Evolutionary conservation across 192 early-diverging fungal genomes (phyloP).

Genomic region (Coemansia sp.): DNA sequence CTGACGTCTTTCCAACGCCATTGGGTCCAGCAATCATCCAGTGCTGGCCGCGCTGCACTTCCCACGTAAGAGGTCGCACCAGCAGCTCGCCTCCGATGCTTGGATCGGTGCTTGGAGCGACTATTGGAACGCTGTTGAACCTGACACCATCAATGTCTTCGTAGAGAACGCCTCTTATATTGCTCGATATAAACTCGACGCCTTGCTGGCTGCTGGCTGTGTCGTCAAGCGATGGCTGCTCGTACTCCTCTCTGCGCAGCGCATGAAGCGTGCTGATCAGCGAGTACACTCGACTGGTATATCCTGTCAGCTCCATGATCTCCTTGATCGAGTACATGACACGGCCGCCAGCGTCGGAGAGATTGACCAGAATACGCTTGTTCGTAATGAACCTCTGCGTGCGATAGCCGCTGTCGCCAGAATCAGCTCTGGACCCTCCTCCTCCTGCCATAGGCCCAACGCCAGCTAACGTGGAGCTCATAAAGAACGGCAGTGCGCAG

Average conservation of each 20-base stretch:
- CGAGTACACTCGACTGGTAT: slow-evolving; percentile 83
- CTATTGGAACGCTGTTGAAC: slow-evolving; percentile 88
- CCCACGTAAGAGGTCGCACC: slow-evolving; percentile 79
- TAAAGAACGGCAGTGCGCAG: slow-evolving; percentile 86
- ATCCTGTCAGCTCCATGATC: slow-evolving; percentile 85
- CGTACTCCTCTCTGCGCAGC: slow-evolving; percentile 60
- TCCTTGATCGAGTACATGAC: slow-evolving; percentile 98
- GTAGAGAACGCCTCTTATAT: slow-evolving; percentile 29
- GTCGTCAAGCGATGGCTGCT: slow-evolving; percentile 19
- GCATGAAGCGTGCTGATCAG: slow-evolving; percentile 83
- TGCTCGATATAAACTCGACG: slow-evolving; percentile 22
- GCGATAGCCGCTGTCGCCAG: slow-evolving; percentile 43
- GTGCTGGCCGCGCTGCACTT: slow-evolving; percentile 88
- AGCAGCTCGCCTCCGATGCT: slow-evolving; percentile 79
- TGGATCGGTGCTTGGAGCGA: slow-evolving; percentile 64
- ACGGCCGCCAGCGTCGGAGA: slow-evolving; percentile 92
- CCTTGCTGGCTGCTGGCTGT: not conserved
- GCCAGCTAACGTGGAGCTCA: slow-evolving; percentile 58
- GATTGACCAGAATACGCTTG: slow-evolving; percentile 83
- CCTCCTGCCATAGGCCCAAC: slow-evolving; percentile 22
- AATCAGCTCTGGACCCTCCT: not conserved
- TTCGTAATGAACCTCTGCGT: slow-evolving; percentile 91
- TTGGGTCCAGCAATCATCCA: slow-evolving; percentile 94
- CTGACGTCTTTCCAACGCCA: slow-evolving; percentile 87
- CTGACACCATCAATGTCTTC: slow-evolving; percentile 69